Percentiles rank a stretch among this genome's conserved stretches.
These are phyloP conservation scores for Marasmius oreades DNA, from an alignment of 1,284 basidiomycete genomes.

Conservation along the genomic window DNA sequence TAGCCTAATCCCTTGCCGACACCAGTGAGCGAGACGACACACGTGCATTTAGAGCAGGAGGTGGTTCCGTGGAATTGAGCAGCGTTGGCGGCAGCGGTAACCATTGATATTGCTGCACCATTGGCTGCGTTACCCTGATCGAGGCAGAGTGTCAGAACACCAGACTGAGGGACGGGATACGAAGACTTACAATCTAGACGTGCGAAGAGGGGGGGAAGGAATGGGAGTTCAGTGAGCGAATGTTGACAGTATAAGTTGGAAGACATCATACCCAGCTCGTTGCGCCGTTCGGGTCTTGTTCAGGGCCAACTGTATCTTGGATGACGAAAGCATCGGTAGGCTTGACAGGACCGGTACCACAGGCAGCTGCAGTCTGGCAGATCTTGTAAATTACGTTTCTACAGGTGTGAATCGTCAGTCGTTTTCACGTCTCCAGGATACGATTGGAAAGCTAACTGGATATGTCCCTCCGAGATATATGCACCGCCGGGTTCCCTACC, in stretches of 20 bases:
- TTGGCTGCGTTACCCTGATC: background rate
- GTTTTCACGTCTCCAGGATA: background rate
- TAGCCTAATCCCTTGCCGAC: background rate
- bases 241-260: background rate
- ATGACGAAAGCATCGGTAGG: slow-evolving; percentile 5
- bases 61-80: slow-evolving; percentile 4
- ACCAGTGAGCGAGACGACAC: slow-evolving; percentile 4
- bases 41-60: background rate
- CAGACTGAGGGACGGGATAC: background rate
- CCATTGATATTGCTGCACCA: background rate
- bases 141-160: background rate
- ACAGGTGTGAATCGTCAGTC: background rate
- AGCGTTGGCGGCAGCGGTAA: background rate
- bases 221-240: background rate
- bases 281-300: background rate
- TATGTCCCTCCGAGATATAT: background rate
- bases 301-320: background rate
- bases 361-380: background rate
- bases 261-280: background rate
- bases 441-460: background rate
- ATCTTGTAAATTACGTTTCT: slow-evolving; percentile 7
- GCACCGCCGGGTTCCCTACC: background rate
- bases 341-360: slow-evolving; percentile 3
- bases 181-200: background rate
- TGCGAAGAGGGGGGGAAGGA: background rate